Evolutionary conservation across 257 asterid species (phyloP), one percentile per base, ranked within the genome.

Genomic region (Orobanche coerulescens): DNA sequence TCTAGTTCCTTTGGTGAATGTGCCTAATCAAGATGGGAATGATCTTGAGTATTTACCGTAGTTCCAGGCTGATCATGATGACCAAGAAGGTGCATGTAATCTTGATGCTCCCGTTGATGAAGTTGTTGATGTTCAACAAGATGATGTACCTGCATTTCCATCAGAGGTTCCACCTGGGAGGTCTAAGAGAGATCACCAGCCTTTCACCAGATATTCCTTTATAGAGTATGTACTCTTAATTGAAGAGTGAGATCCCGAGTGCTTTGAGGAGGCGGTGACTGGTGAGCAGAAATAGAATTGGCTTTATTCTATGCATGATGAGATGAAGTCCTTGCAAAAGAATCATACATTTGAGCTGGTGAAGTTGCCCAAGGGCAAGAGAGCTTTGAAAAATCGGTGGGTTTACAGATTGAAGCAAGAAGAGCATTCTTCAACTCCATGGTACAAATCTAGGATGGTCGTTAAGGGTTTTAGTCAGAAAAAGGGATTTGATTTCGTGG

Each of bases 311-410:
- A 71, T 65, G 60, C 4, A 19, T 9, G 49, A 62, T n/a, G 51
- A 70, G 52, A 37, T 70, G 51, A 13, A 54, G 11, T 62, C 50
- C n/a, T n/a, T n/a, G n/a, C n/a, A n/a, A n/a, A n/a, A n/a, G n/a
- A n/a, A n/a, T n/a, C n/a, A n/a, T n/a, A n/a, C 33, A 5, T 58
- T 13, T 56, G 70, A 66, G 4, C 46, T 61, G 4, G 57, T 61
- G 6, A 30, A 72, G 26, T 34, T 53, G 1, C 75, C 53, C 6
- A 19, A 63, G 15, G 65, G 60, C 0, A 58, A 6, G 11, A 7
- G 37, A 19, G 52, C 65, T 6, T 59, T 59, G 52, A 22, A 59
- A 4, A 59, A 59, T 12, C 8, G 13, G 2, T 59, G 52, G 52
- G 9, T 40, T 9, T 59, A 31, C 40, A 59, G n/a, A 23, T 7